Percentiles rank a stretch among this genome's conserved stretches.
phyloP scores from a whole-genome alignment of 139 green algal genomes.

The Yamagishiella unicocca region DNA sequence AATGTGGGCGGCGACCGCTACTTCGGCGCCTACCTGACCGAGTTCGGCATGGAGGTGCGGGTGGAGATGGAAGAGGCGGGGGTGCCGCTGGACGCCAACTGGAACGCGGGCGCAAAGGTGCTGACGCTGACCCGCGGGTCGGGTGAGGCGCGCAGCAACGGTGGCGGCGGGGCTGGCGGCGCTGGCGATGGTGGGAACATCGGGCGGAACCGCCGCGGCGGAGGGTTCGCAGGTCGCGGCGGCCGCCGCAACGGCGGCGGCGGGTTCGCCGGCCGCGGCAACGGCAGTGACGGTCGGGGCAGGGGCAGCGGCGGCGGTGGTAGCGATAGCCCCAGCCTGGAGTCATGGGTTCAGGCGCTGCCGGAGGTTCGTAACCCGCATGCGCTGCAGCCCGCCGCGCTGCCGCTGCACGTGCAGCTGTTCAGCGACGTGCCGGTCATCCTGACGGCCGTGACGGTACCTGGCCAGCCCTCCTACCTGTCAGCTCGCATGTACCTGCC shows the following conservation, averaged over 20 bases:
- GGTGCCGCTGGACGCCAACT: constrained; percentile 40
- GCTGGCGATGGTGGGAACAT: neutral
- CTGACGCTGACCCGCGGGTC: constrained; percentile 37
- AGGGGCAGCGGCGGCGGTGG: neutral
- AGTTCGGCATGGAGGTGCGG: constrained; percentile 62
- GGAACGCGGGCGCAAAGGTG: constrained; percentile 10
- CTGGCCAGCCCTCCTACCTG: constrained; percentile 18
- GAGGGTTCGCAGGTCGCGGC: neutral
- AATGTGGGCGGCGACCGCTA: constrained; percentile 78
- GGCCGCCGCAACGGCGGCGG: neutral
- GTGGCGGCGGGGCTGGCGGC: constrained; percentile 7
- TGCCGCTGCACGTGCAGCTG: constrained; percentile 53
- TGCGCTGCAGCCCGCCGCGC: constrained; percentile 35
- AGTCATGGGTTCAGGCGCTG: constrained; percentile 45
- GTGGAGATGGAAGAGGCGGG: constrained; percentile 44
- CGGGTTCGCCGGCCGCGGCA: neutral
- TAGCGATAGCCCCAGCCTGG: neutral
- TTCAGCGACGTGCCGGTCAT: constrained; percentile 26
- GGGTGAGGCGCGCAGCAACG: neutral
- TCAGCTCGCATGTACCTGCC: neutral
- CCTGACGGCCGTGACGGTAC: neutral
- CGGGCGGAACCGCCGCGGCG: neutral
- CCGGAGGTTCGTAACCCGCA: constrained; percentile 51
- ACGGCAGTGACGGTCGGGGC: neutral
- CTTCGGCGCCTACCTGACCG: constrained; percentile 84